A percentile compares a stretch with the other conserved stretches of the same genome.
Conservation (phyloP, 169 alveolate genomes). For the Babesia ovata region DNA sequence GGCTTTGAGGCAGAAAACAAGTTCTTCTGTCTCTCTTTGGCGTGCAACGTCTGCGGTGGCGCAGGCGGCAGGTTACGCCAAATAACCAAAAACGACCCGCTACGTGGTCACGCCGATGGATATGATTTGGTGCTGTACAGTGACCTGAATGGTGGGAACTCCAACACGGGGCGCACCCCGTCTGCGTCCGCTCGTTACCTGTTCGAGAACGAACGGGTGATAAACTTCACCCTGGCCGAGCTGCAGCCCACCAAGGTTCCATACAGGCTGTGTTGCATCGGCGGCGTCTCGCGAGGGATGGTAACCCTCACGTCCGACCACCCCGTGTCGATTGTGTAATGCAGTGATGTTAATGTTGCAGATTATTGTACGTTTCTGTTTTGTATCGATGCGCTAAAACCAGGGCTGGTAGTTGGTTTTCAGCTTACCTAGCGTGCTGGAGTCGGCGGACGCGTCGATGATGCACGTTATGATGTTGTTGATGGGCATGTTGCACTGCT, state of each 20-base stretch:
- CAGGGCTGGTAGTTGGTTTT: conserved; percentile 68
- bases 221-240: conserved; percentile 55
- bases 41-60: conserved; percentile 55
- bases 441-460: conserved; percentile 69
- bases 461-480: conserved; percentile 62
- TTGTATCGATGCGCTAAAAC: conserved; percentile 24
- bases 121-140: conserved; percentile 41
- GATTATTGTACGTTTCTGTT: background rate
- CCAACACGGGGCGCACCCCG: conserved; percentile 42
- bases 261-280: conserved; percentile 27
- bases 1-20: conserved; percentile 1
- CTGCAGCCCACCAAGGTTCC: conserved; percentile 24
- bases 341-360: background rate
- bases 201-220: conserved; percentile 18
- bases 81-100: background rate
- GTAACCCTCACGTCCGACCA: conserved; percentile 23
- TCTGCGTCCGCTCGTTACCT: conserved; percentile 49
- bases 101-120: background rate
- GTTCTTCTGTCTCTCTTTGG: conserved; percentile 16
- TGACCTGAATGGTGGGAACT: conserved; percentile 55
- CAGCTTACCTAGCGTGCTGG: conserved; percentile 67
- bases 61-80: conserved; percentile 37
- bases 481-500: conserved; percentile 65
- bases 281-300: conserved; percentile 15
- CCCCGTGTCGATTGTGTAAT: conserved; percentile 14